Conservation (phyloP, 768 basidiomycete species). For the Tylopilus plumbeoviolaceoides region DNA sequence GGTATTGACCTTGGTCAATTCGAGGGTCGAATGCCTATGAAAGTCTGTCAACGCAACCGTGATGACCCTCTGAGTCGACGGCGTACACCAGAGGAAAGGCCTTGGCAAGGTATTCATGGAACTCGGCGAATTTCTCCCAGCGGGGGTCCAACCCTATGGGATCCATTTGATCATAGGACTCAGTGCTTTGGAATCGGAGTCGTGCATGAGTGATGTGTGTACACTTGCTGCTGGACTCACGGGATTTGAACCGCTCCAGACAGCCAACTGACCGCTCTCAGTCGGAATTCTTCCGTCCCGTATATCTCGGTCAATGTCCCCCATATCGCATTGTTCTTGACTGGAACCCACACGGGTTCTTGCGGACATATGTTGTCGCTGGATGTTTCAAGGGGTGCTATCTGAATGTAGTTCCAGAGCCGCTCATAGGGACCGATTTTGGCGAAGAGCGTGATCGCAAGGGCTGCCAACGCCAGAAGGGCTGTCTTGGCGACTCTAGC, state of each 20-base stretch:
- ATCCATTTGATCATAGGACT: slow-evolving; percentile 47
- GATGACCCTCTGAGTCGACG: neutral
- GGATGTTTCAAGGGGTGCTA: neutral
- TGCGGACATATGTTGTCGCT: slow-evolving; percentile 33
- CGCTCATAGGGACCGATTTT: neutral
- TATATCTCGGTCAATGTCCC: slow-evolving; percentile 27
- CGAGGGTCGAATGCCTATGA: slow-evolving; percentile 44
- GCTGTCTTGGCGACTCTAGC: slow-evolving; percentile 8
- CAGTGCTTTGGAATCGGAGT: slow-evolving; percentile 38
- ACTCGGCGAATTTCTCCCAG: slow-evolving; percentile 50
- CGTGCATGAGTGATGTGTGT: slow-evolving; percentile 6
- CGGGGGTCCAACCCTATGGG: slow-evolving; percentile 46
- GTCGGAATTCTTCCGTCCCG: slow-evolving; percentile 34
- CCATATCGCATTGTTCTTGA: slow-evolving; percentile 34
- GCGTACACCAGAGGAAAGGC: slow-evolving; percentile 63
- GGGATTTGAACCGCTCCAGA: slow-evolving; percentile 38
- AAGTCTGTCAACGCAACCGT: neutral
- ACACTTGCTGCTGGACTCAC: slow-evolving; percentile 26
- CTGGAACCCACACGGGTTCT: slow-evolving; percentile 29
- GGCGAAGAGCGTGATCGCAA: slow-evolving; percentile 15
- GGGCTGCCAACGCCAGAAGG: slow-evolving; percentile 16
- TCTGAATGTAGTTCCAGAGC: slow-evolving; percentile 4
- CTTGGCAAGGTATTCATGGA: slow-evolving; percentile 51
- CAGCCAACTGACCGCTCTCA: slow-evolving; percentile 34
- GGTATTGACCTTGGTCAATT: slow-evolving; percentile 56